Base-by-base conservation (phyloP, 2,329 filamentous ascomycete genomes). In the Chaetothyriales sp. region DNA sequence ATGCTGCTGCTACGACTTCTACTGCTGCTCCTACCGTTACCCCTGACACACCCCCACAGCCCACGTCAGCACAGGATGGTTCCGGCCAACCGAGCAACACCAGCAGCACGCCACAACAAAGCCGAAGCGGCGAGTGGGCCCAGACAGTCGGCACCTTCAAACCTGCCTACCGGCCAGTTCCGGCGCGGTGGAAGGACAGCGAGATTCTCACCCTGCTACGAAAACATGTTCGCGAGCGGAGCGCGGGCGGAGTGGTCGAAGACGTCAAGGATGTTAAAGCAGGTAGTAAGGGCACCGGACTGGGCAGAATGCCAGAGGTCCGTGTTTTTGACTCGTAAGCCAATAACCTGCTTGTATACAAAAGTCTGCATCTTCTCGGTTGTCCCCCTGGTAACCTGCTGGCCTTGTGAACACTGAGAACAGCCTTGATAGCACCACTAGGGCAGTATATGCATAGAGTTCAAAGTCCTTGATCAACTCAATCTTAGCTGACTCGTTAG, bases 101-200 rank as follows among this genome's bases (percentile, higher is more conserved):
- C 54, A 68, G 62, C 28, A 74, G 71, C 73, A 73, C 73, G 61
- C 68, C 72, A 51, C 69, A 71, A 44, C 71, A 73, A 49, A 75
- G 70, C 19, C 74, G 65, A 57, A 74, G 68, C 51, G 88, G 89
- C 55, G 92, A 98, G 72, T 98, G 92, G 92, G 86, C 87, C 55
- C 90, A 96, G 75, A 98, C 92, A 0, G 76, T 95, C 4, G 92
- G 92, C 28, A 89, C 86, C 19, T 95, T 95, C 69, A 90, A 86
- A 74, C 87, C 90, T 26, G 87, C 89, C 36, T 95, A 95, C 69
- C 75, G 90, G 50, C 90, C 90, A 42, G 89, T 96, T 52, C 92
- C 92, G 10, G 69, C 72, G 60, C 76, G 90, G 56, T 98, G 92
- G 92, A 79, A 76, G 68, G 80, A 83, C 55, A 93, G 85, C 58